Percentiles rank a stretch among this genome's conserved stretches.
Conservation (phyloP, 371 early-diverging fungal genomes). For the Zopfochytrium polystomum region DNA sequence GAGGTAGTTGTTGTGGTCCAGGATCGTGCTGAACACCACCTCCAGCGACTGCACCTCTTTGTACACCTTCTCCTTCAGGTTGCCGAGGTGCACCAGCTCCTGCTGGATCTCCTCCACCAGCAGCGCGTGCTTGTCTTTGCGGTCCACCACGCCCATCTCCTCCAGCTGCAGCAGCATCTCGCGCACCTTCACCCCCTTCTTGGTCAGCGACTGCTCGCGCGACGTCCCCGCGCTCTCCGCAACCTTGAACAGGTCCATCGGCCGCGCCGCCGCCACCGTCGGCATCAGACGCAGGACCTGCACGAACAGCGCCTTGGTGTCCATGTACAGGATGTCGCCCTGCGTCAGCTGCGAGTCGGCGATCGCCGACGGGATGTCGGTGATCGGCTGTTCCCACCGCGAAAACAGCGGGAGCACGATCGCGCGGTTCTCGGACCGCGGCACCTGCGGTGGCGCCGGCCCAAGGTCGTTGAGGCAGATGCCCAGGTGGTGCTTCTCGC, state of each 20-base stretch:
- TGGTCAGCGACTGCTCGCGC: constrained; percentile 79
- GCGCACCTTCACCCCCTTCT: constrained; percentile 88
- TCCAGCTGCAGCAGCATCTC: constrained; percentile 88
- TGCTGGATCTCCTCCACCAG: constrained; percentile 82
- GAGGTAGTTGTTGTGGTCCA: constrained; percentile 90
- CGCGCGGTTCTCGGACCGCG: constrained; percentile 80
- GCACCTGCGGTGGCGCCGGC: constrained; percentile 69
- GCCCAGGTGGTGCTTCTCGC: constrained; percentile 75
- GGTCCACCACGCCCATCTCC: constrained; percentile 69
- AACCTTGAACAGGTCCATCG: constrained; percentile 65
- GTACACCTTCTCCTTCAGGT: constrained; percentile 78
- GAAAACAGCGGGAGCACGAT: constrained; percentile 82
- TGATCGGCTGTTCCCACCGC: constrained; percentile 88
- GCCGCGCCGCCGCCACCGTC: constrained; percentile 9
- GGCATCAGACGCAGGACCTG: constrained; percentile 76
- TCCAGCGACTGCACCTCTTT: constrained; percentile 75
- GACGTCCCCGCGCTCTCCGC: constrained; percentile 84
- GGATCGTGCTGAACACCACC: constrained; percentile 84
- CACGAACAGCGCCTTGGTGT: constrained; percentile 89
- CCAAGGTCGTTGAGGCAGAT: constrained; percentile 77
- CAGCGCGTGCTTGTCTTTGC: constrained; percentile 69
- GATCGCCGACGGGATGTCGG: constrained; percentile 59
- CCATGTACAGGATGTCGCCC: constrained; percentile 91
- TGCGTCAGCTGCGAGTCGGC: constrained; percentile 85
- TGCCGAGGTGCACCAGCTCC: constrained; percentile 87